Evolutionary conservation across 139 green algal species (phyloP), one percentile per base, ranked within the genome.

Genomic region (Coelastrella sp.): DNA sequence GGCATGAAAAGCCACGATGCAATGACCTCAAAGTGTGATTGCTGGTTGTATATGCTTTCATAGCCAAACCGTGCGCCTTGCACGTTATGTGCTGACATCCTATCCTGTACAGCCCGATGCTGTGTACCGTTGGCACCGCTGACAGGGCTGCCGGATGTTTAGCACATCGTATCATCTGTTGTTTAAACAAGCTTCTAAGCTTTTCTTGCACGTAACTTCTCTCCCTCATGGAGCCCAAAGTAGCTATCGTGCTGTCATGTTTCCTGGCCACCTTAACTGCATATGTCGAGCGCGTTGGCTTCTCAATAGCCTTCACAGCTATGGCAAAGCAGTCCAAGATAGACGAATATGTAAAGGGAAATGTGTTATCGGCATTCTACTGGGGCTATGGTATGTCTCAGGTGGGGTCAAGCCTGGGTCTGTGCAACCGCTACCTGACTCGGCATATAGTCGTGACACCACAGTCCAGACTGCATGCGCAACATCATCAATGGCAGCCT

Each of bases 211-310:
- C n/a, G n/a, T n/a, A n/a, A n/a, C n/a, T n/a, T 1, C 45, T 21
- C 86, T 78, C 35, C 25, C 34, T 79, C 6, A 68, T 93, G 30
- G 85, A 96, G 83, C 93, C 86, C 0, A 89, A 93, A 34, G 89
- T 94, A 38, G 25, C 83, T 0, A 93, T 98, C 6, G 89, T 97
- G 6, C 21, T 91, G 0, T 76, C 83, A 6, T 97, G 94, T 73
- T 98, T 99, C 82, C 40, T 98, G 13, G 95, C 94, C 41, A 99
- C 96, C 0, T 90, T 98, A 37, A 90, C 88, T 23, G 93, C 91
- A 4, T 99, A 99, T 79, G 91, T 99, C 27, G 97, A 99, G 89
- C 93, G 97, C 3, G 93, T 96, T 2, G 97, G 96, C 37, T 99
- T 99, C 91, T 96, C 94, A 27, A 97, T 99, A 45, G 95, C 95